Base-by-base conservation (phyloP, 2,329 filamentous ascomycete genomes). In the Coniosporium tulheliwenetii region DNA sequence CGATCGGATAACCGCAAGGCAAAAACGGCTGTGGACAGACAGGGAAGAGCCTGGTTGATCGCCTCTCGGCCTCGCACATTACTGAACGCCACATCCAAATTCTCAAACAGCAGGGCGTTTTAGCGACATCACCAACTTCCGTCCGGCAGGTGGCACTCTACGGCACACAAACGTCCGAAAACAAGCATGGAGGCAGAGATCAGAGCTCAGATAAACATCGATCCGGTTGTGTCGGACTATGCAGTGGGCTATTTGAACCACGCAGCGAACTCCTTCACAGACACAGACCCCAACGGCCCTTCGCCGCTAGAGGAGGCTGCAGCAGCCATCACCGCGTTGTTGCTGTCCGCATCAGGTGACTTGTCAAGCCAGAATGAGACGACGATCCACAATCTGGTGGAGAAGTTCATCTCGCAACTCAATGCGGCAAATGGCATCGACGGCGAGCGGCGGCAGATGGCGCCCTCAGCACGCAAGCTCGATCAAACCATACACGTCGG, bases 401-500 rank as follows among this genome's bases (percentile, higher is more conserved):
- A 81, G 51, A 94, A 87, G 65, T 94, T 93, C 74, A 84, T 94
- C 42, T 73, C 80, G 46, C 81, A 78, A 52, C 80, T 95, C 50
- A 81, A 78, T 55, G 76, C 78, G 45, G 75, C 76, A 43, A 81
- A 85, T 65, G 83, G 78, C 42, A 56, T 67, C 39, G 70, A 80
- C 60, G 71, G 77, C 38, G 75, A 85, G 60, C 70, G 71, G 40
- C 68, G 71, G 47, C 77, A 80, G 55, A 75, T 80, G 50, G 83
- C 83, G 8, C 81, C 85, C 14, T 75, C 77, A 7, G 84, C 89
- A 44, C 85, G 72, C 62, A 82, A 85, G 53, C 76, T 98, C 14
- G 91, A 96, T 54, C 87, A 96, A 62, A 84, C 87, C 45, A 85
- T 95, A 61, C 85, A 95, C 63, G 89, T 98, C 53, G 85, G 85